Base-by-base conservation (phyloP, 2,329 filamentous ascomycete genomes). In the Diaporthe batatas region DNA sequence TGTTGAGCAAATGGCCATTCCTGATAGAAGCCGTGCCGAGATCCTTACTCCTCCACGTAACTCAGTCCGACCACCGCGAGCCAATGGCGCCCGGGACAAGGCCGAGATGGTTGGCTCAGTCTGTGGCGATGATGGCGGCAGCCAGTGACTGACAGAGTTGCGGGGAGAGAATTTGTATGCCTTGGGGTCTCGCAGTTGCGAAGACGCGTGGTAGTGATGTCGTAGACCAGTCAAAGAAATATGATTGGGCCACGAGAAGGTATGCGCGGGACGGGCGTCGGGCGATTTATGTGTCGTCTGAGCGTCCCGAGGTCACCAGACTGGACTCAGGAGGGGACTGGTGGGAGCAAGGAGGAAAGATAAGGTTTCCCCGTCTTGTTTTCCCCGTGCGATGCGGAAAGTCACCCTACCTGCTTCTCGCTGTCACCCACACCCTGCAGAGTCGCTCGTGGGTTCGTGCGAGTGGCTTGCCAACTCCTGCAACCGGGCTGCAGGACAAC, bases 1-100 rank as follows among this genome's bases (percentile, higher is more conserved):
- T 64, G 73, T 32, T 25, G 73, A 73, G 47, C 73, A 74, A 68
- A 73, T 74, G 71, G 73, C 73, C 73, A 74, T 74, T 72, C 73
- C 73, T 73, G 65, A 70, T 53, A 73, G 57, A 54, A 70, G 36
- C 44, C 25, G 29, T 44, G 29, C 59, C 44, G 62, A 62, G 44
- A 51, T 47, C 54, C 70, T 64, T 25, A 39, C 54, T 49, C 67
- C 51, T 44, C 65, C 58, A 36, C 53, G 16, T 12, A 36, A 7
- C 36, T 49, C 53, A 49, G 29, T 42, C 34, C 44, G 34, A 58
- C 67, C 70, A 51, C 67, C 73, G 58, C 71, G 47, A 68, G 51
- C 57, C 70, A 51, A 39, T 10, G 23, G 42, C 44, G 23, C 7
- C 42, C 44, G 55, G 23, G 59, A 23, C 55, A 70, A 59, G 6